Percentiles rank a stretch among this genome's conserved stretches.
These are phyloP conservation scores for Coemansia sp. DNA, from an alignment of 192 early-diverging fungal species.

Conservation along the genomic window DNA sequence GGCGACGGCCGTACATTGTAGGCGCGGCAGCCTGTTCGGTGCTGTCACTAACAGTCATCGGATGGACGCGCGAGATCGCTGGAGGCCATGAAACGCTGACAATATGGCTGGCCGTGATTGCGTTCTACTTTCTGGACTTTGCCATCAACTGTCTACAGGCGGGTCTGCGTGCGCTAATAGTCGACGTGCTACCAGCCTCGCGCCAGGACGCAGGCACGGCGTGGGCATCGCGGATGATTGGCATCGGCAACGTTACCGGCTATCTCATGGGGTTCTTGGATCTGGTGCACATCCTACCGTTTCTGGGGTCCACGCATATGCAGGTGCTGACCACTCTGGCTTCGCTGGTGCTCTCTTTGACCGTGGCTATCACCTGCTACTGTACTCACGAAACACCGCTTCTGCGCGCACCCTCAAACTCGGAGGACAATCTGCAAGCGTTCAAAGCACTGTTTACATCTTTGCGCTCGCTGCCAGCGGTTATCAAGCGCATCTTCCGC, in stretches of 20 bases:
- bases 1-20: conserved; percentile 83
- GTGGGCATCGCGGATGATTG: conserved; percentile 84
- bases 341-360: conserved; percentile 57
- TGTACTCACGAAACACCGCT: conserved; percentile 55
- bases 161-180: conserved; percentile 75
- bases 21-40: conserved; percentile 61
- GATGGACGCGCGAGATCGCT: conserved; percentile 70
- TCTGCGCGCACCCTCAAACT: conserved; percentile 5
- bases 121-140: conserved; percentile 93
- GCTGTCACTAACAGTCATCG: conserved; percentile 68
- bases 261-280: conserved; percentile 86
- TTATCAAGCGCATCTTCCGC: conserved; percentile 76
- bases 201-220: conserved; percentile 82
- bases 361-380: conserved; percentile 68
- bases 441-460: conserved; percentile 40
- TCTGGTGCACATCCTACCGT: conserved; percentile 63
- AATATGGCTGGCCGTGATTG: conserved; percentile 69
- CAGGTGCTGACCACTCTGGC: conserved; percentile 78
- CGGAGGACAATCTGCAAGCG: conserved; percentile 30
- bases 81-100: conserved; percentile 39
- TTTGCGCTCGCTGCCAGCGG: conserved; percentile 62
- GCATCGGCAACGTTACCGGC: conserved; percentile 77
- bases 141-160: conserved; percentile 88
- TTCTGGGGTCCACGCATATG: conserved; percentile 72
- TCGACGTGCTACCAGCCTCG: conserved; percentile 74